Conservation (phyloP, 2,329 filamentous ascomycete genomes). For the Allantophomopsis cytisporea region DNA sequence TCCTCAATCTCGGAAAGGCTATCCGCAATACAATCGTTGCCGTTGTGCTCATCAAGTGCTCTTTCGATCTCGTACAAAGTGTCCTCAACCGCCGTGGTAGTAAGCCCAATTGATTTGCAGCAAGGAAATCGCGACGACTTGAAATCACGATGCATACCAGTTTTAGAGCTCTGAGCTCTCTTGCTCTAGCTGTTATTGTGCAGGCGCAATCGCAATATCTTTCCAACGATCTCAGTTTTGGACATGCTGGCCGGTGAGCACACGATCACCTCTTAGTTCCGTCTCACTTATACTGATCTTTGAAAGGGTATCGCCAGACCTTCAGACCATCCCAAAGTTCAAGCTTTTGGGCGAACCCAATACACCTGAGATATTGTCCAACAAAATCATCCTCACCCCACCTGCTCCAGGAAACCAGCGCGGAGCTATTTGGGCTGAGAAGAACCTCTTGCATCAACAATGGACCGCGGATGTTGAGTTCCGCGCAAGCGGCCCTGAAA, state of each 20-base stretch:
- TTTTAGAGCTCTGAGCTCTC: conserved; percentile 7
- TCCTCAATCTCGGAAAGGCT: conserved; percentile 32
- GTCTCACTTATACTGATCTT: conserved; percentile 3
- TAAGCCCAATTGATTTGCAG: background rate
- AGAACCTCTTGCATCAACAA: conserved; percentile 43
- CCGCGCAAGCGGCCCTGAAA: conserved; percentile 71
- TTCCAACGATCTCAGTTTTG: conserved; percentile 25
- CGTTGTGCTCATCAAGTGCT: conserved; percentile 24
- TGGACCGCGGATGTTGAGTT: conserved; percentile 85
- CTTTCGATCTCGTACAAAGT: conserved; percentile 24
- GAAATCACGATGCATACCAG: background rate
- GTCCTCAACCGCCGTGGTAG: conserved; percentile 6
- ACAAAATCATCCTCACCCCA: conserved; percentile 85
- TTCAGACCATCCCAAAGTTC: conserved; percentile 15
- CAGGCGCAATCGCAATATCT: conserved; percentile 17
- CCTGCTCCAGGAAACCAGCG: conserved; percentile 75
- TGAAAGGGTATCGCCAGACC: conserved; percentile 17
- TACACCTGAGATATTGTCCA: conserved; percentile 58
- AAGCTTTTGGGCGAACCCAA: conserved; percentile 27
- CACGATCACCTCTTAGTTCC: background rate
- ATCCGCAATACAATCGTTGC: conserved; percentile 33
- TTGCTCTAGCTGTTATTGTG: conserved; percentile 14
- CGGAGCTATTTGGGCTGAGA: conserved; percentile 70
- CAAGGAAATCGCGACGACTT: background rate
- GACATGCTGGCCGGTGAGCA: conserved; percentile 22